A percentile compares a stretch with the other conserved stretches of the same genome.
These are phyloP conservation scores for Colletotrichum endophyticum DNA, from an alignment of 2,329 filamentous ascomycete genomes.

Conservation along the genomic window DNA sequence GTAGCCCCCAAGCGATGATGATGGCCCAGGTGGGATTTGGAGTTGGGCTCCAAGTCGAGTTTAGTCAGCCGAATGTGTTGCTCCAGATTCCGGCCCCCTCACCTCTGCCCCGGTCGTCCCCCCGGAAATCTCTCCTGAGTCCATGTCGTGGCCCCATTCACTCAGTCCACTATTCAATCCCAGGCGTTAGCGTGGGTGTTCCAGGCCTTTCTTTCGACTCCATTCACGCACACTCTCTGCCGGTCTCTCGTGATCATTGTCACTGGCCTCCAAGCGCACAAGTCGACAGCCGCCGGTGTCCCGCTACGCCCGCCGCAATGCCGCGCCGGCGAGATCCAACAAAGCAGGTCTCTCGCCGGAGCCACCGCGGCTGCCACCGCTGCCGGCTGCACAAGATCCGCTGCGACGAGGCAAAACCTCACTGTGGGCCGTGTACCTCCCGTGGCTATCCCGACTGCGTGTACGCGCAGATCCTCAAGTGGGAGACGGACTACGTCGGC, in stretches of 20 bases:
- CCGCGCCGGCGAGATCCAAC: conserved; percentile 7
- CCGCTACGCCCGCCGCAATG: background rate
- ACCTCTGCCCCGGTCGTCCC: background rate
- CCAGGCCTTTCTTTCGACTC: background rate
- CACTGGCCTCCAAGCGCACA: background rate
- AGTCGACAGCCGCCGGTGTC: background rate
- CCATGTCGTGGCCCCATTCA: background rate
- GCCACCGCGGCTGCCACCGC: conserved; percentile 27
- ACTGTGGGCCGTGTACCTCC: conserved; percentile 23
- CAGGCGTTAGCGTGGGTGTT: background rate
- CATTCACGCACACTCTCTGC: background rate
- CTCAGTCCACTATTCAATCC: background rate
- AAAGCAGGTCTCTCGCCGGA: conserved; percentile 21
- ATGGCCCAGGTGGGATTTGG: background rate
- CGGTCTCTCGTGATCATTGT: background rate
- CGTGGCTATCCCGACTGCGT: conserved; percentile 24
- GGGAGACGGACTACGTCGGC: conserved; percentile 32
- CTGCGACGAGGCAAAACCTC: conserved; percentile 25
- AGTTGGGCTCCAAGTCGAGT: background rate
- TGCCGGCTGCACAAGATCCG: conserved; percentile 27
- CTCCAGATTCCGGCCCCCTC: background rate
- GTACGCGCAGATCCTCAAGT: conserved; percentile 25
- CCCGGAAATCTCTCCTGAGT: background rate
- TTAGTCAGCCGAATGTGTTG: conserved; percentile 6
- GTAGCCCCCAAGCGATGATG: background rate